Evolutionary conservation across 176 grass and related monocot genomes (phyloP), one percentile per base, ranked within the genome.

Genomic region (Musa acuminata): DNA sequence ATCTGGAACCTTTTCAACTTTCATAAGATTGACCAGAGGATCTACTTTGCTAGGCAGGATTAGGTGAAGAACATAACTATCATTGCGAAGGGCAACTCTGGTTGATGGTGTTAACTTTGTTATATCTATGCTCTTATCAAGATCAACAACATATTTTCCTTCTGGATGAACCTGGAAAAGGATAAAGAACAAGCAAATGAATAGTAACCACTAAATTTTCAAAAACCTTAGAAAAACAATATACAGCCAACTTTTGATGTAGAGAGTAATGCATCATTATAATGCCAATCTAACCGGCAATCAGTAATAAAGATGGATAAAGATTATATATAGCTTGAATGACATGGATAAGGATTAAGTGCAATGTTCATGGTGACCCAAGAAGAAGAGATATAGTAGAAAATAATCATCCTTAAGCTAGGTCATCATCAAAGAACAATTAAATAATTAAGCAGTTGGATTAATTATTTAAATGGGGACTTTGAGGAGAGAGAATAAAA

Each of bases 1-100:
- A 85, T 98, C 95, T 52, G 95, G 95, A 82, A 98, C 95, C 82
- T 98, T 98, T 81, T 98, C 95, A 73, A 98, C 95, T 71, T 98
- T 98, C 95, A 98, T 98, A 73, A 98, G 95, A 65, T 98, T 98
- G 54, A 98, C 95, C 79, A 93, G 81, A 6, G 95, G 95, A 82
- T 98, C 95, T 27, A 98, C 95, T 87, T 98, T 98, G 80, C 90
- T 98, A 76, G 95, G 95, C 26, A 98, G 55, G 59, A 98, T 76
- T 64, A 98, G 77, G 75, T 98, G 95, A 55, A 98, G 95, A 77
- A 94, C 89, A 76, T 98, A 98, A 75, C 95, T 98, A 60, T 94
- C 95, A 82, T 94, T 98, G 35, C 95, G 82, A 75, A 98, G 90
- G 85, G 95, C 95, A 87, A 98, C 95, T 83, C 95, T 88, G 71